A percentile compares a stretch with the other conserved stretches of the same genome.
Conservation (phyloP, 371 early-diverging fungal genomes). For the Apophysomyces variabilis region DNA sequence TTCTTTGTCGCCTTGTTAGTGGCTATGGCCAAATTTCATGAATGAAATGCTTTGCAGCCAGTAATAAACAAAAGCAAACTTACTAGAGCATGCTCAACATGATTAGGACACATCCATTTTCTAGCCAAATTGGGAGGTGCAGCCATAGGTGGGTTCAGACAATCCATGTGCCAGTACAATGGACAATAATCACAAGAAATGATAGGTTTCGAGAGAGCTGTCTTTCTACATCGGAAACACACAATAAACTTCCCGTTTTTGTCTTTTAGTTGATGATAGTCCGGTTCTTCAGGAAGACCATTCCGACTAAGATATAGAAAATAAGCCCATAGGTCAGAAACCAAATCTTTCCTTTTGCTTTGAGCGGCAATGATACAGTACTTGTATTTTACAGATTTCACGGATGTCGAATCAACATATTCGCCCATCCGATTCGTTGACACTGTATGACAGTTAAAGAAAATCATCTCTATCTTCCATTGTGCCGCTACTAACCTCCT, state of each 20-base stretch:
- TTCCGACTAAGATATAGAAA: constrained; percentile 24
- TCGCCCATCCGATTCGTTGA: constrained; percentile 61
- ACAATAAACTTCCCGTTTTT: constrained; percentile 54
- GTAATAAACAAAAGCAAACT: neutral
- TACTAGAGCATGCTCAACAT: constrained; percentile 72
- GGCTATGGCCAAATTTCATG: constrained; percentile 22
- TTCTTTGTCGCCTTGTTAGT: constrained; percentile 27
- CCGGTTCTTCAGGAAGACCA: constrained; percentile 44
- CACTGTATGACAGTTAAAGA: constrained; percentile 42
- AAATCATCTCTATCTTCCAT: constrained; percentile 2
- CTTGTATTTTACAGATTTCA: constrained; percentile 44
- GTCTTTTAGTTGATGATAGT: constrained; percentile 56
- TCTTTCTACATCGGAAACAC: constrained; percentile 68
- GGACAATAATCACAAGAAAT: constrained; percentile 85
- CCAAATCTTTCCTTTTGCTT: too few species aligned
- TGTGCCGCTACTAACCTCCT: constrained; percentile 47
- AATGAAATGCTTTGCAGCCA: neutral
- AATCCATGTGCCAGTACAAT: constrained; percentile 88
- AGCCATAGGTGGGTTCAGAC: constrained; percentile 76
- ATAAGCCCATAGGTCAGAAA: too few species aligned
- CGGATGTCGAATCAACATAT: constrained; percentile 52
- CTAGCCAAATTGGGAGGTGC: constrained; percentile 60
- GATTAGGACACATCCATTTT: constrained; percentile 91
- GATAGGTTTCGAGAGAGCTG: constrained; percentile 57
- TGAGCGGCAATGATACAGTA: constrained; percentile 8